Base-by-base conservation (phyloP, 495 filamentous ascomycete species). In the Penicillium manginii region DNA sequence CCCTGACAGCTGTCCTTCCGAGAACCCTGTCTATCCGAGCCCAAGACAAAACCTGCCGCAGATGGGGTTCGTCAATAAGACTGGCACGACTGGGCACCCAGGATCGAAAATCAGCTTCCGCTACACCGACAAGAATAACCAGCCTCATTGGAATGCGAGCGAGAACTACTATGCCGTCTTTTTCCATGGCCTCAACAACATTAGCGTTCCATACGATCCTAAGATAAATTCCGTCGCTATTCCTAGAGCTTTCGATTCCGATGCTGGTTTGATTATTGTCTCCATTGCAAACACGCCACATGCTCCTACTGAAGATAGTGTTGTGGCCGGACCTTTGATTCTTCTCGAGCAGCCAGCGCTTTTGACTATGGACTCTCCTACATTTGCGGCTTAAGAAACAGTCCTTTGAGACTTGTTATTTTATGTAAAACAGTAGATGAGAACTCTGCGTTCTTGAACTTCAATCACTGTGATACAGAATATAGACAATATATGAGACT, bases 81-180 rank as follows among this genome's bases (percentile, higher is more conserved):
- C 70, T 39, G 77, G 74, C 17, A 68, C 59, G 33, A 72, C 70
- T 31, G 61, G 79, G 32, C 61, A 67, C 14, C 81, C 81, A 0
- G 81, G 81, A 9, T 73, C 77, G 0, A 63, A 51, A 3, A 72
- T 83, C 61, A 60, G 15, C 70, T 80, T 29, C 68, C 66, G 32
- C 82, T 81, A 60, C 56, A 67, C 82, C 59, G 59, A 71, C 12
- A n/a, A 31, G 22, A 40, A 32, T 11, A 74, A 53, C 17, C 58
- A 74, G 23, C 35, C 35, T 37, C 11, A 37, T 12, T 37, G 35
- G 35, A 37, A 37, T 11, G 12, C 35, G 4, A 37, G 9, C 35
- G 12, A 37, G 15, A n/a, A 37, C 35, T 84, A 84, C 57, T 82
- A 76, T 54, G 80, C 78, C 8, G 80, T 83, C 21, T 83, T 81